A percentile compares a stretch with the other conserved stretches of the same genome.
phyloP scores from a whole-genome alignment of 371 early-diverging fungal species.

The Rozella allomycis region DNA sequence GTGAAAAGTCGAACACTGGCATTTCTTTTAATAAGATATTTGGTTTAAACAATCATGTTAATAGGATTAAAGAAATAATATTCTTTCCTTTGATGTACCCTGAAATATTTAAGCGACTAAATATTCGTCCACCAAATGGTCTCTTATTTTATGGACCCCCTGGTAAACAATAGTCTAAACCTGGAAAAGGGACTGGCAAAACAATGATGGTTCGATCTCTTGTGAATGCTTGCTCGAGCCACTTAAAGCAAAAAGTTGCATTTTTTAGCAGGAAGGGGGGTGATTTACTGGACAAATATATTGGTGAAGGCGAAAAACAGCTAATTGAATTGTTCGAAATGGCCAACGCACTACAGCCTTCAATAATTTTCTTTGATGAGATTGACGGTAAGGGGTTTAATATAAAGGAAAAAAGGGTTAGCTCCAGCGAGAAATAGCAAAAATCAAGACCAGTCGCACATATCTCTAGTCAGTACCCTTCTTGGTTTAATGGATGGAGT shows the following conservation, averaged over 20 bases:
- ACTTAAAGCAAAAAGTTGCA: conserved; percentile 28
- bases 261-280: conserved; percentile 56
- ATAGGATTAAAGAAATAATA: conserved; percentile 43
- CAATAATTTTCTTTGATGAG: conserved; percentile 41
- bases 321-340: conserved; percentile 39
- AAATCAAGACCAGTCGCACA: conserved; percentile 35
- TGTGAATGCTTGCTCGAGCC: conserved; percentile 35
- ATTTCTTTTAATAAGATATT: conserved; percentile 18
- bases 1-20: too few relatives aligned
- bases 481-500: conserved; percentile 48
- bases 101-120: conserved; percentile 33
- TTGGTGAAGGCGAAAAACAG: conserved; percentile 54
- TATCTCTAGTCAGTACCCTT: conserved; percentile 44
- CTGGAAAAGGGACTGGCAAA: conserved; percentile 27
- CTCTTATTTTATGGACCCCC: conserved; percentile 44
- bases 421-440: conserved; percentile 36
- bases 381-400: conserved; percentile 23
- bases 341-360: conserved; percentile 28
- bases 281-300: conserved; percentile 55
- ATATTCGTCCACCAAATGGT: conserved; percentile 38
- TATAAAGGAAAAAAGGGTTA: conserved; percentile 11
- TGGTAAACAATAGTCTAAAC: conserved; percentile 17
- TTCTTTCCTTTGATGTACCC: conserved; percentile 60
- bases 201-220: conserved; percentile 45
- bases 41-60: conserved; percentile 12